Percentiles rank a stretch among this genome's conserved stretches.
Evolutionary conservation across 495 filamentous ascomycete genomes (phyloP).

Genomic region (Neurospora tetrasperma): DNA sequence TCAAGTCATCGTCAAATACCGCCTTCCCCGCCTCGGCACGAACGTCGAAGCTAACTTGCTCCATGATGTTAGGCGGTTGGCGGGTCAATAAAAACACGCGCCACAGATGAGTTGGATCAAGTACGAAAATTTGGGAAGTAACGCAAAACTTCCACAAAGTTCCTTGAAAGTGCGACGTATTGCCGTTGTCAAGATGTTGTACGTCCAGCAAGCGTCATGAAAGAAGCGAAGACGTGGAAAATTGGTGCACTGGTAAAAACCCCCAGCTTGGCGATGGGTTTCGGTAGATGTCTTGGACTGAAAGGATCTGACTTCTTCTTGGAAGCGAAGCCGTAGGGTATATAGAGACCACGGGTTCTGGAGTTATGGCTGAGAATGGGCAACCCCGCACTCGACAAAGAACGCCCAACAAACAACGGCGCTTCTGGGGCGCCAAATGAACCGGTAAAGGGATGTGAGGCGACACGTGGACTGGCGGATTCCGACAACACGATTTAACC

Average conservation of each 20-base stretch:
- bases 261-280: not conserved
- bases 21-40: conserved; percentile 12
- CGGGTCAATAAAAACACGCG: not conserved
- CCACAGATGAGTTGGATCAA: not conserved
- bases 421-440: not conserved
- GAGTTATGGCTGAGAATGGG: not conserved
- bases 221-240: not conserved
- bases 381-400: not conserved
- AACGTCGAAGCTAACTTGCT: conserved; percentile 12
- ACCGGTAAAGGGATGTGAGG: not conserved
- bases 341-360: not conserved
- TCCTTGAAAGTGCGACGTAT: not conserved
- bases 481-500: not conserved
- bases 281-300: not conserved
- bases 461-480: not conserved
- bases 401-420: not conserved
- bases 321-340: not conserved
- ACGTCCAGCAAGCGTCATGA: not conserved
- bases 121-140: not conserved
- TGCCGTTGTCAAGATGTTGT: not conserved
- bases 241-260: not conserved
- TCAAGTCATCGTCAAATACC: conserved; percentile 20
- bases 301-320: not conserved
- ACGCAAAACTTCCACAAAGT: not conserved
- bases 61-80: conserved; percentile 9